Evolutionary conservation across 768 basidiomycete genomes (phyloP), one percentile per base, ranked within the genome.

Genomic region (Boletus rufocinnamomeus): DNA sequence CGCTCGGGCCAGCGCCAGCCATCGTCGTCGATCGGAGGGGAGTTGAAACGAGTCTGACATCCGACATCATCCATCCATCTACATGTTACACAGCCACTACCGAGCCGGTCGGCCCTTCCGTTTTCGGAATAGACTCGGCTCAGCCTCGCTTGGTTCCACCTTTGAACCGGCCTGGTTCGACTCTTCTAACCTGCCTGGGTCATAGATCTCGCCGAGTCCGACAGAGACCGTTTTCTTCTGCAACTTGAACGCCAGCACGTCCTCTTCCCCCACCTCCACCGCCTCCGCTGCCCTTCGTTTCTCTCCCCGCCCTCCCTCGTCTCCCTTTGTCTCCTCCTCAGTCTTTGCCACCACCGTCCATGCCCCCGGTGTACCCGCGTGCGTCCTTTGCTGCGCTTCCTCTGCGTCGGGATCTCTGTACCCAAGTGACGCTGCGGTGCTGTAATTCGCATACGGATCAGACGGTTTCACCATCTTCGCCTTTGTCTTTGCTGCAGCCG

Each of bases 361-460:
- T 47, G 86, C 82, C 13, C 94, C 91, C 0, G 82, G 88, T 4
- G 86, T 75, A 14, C 92, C 93, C 66, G 91, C 84, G 16, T 76
- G 82, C 49, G 78, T 80, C 25, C 83, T 79, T 45, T 82, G 76
- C 54, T 86, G 83, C 2, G 80, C 77, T 66, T 88, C 87, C 57
- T 89, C 90, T 9, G 79, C 85, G 59, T 93, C 91, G 2, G 88
- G 88, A 66, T 96, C 95, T 11, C 66, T 77, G 66, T 84, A 88
- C 1, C 95, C 95, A 1, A 98, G 80, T 1, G 87, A 90, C 49
- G 83, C 87, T 0, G 96, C 88, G 0, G 93, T 94, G 13, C 92
- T 86, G 72, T 98, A 99, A 71, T 96, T 89, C 1, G 88, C 81
- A 59, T 83, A 86, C n/a, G 82, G 83, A 65, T 87, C 84, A 1